phyloP scores from a whole-genome alignment of 768 basidiomycete genomes.

The Steccherinum ochraceum region DNA sequence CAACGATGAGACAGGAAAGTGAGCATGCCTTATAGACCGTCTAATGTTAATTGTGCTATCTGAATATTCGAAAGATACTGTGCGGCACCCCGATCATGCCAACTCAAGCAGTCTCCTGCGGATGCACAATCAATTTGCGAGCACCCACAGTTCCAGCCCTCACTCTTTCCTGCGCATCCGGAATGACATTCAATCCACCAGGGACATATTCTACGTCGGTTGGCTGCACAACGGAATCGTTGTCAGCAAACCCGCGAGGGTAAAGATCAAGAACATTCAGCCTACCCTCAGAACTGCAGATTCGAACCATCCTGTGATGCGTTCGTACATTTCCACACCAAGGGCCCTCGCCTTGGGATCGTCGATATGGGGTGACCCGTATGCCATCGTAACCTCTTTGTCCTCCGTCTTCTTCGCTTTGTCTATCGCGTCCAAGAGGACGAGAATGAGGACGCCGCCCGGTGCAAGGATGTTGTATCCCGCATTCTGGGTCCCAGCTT shows the following conservation, averaged over 20 bases:
- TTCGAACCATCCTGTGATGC: slow-evolving; percentile 12
- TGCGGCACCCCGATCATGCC: too few species aligned
- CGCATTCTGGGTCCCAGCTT: slow-evolving; percentile 8
- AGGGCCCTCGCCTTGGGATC: slow-evolving; percentile 2
- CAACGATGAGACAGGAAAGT: too few species aligned
- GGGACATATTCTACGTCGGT: slow-evolving; percentile 20
- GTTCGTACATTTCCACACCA: slow-evolving; percentile 12
- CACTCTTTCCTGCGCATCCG: slow-evolving; percentile 14
- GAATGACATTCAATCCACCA: slow-evolving; percentile 18
- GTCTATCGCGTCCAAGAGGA: too few species aligned
- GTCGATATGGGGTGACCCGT: not conserved
- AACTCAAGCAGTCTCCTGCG: slow-evolving; percentile 24
- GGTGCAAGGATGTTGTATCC: slow-evolving; percentile 9
- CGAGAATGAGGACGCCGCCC: not conserved
- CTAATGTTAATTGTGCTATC: too few species aligned
- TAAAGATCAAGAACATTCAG: too few species aligned
- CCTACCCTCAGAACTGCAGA: slow-evolving; percentile 15
- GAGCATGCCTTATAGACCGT: too few species aligned
- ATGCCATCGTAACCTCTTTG: not conserved
- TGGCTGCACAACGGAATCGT: slow-evolving; percentile 13
- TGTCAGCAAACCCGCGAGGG: too few species aligned
- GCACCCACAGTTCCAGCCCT: slow-evolving; percentile 19
- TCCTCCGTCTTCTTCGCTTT: not conserved
- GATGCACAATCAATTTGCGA: slow-evolving; percentile 18
- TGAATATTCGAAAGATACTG: too few species aligned